Base-by-base conservation (phyloP, 2,329 filamentous ascomycete genomes). In the Fusarium hostae region DNA sequence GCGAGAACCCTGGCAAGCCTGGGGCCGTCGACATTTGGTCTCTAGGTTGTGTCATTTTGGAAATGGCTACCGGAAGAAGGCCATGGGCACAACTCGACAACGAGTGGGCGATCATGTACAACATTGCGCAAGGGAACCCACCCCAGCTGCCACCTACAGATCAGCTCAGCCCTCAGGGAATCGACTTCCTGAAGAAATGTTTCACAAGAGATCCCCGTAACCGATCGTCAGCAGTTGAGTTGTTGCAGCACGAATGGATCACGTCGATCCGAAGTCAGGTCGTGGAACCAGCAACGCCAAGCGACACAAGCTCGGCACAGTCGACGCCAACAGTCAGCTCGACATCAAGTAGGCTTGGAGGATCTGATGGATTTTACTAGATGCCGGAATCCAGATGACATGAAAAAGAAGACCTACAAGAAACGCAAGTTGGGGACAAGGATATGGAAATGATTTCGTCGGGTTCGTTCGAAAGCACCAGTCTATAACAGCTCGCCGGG, bases 61-160 rank as follows among this genome's bases (percentile, higher is more conserved):
- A 99, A 82, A 98, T 99, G 95, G 94, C 94, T 6, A 99, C 96
- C 0, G 96, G 96, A 24, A 90, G 94, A 69, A 90, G 95, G 20
- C 96, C 96, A 2, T 99, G 96, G 96, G 94, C 94, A 30, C 94
- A 92, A 72, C 90, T 98, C 50, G 96, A 99, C 84, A 99, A 99
- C 79, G 96, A 99, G 82, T 99, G 95, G 94, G 96, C 96, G 44
- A 98, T 99, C 84, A 99, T 99, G 96, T 99, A 98, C 87, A 98
- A 98, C 84, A 99, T 99, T 78, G 96, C 96, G 2, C 95, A 97
- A 79, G 96, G 96, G 72, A 97, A 98, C 76, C 93, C 94, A 52
- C 96, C 96, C 9, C 92, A 94, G 79, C 86, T 98, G 61, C 96
- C 96, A 3, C 87, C 89, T 2, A 80, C 85, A 2, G 95, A 98